A percentile compares a stretch with the other conserved stretches of the same genome.
These are phyloP conservation scores for Cutaneotrichosporon cavernicola DNA, from an alignment of 1,284 basidiomycete species.

Conservation along the genomic window DNA sequence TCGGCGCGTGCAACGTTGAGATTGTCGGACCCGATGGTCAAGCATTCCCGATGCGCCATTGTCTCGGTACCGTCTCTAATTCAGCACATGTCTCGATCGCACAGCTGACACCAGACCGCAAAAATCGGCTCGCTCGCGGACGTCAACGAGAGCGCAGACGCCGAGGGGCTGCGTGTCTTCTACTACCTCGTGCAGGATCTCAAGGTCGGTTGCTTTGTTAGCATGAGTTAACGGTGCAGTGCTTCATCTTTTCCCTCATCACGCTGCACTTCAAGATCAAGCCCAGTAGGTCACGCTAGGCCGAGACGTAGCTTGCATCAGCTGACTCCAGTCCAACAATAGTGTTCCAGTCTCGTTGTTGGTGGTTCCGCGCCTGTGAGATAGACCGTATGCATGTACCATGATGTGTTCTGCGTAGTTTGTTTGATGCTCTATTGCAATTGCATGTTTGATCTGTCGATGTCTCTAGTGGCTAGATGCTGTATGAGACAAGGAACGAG, in stretches of 20 bases:
- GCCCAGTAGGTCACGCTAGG: slow-evolving; percentile 60
- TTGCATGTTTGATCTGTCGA: neutral
- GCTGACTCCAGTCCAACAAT: slow-evolving; percentile 22
- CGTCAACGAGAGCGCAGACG: slow-evolving; percentile 94
- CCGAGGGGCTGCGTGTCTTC: slow-evolving; percentile 96
- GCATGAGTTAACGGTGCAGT: slow-evolving; percentile 57
- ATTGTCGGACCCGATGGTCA: too few relatives aligned
- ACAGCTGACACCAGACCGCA: slow-evolving; percentile 67
- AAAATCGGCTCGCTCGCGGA: slow-evolving; percentile 97
- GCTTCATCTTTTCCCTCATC: slow-evolving; percentile 95
- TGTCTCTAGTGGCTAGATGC: neutral
- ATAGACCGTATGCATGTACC: slow-evolving; percentile 19
- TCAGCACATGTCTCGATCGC: neutral
- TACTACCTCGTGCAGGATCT: slow-evolving; percentile 98
- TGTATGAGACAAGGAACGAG: too few relatives aligned
- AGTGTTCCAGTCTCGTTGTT: neutral
- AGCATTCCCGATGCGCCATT: too few relatives aligned
- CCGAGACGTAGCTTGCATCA: neutral
- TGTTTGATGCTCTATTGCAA: neutral
- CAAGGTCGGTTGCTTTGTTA: slow-evolving; percentile 61
- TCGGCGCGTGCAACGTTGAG: too few relatives aligned
- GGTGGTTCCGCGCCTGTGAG: neutral
- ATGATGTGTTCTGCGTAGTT: slow-evolving; percentile 1
- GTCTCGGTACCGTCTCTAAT: neutral
- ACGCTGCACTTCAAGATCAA: slow-evolving; percentile 99